Evolutionary conservation across 768 basidiomycete species (phyloP).

Genomic region (Phlebiopsis flavidoalba): DNA sequence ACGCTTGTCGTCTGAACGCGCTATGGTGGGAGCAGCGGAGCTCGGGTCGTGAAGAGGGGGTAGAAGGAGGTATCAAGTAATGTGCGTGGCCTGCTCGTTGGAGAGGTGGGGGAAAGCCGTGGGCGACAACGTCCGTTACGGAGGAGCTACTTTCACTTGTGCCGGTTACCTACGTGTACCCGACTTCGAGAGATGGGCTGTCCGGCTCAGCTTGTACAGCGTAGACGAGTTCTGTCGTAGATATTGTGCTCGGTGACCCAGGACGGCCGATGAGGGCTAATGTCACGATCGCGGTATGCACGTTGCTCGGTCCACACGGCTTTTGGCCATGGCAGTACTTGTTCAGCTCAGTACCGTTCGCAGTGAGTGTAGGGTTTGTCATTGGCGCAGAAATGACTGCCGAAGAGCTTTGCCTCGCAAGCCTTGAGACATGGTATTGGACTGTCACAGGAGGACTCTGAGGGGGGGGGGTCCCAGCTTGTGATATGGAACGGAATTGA

Average conservation of each 20-base stretch:
- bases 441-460: constrained; percentile 25
- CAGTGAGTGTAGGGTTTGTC: constrained; percentile 75
- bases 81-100: constrained; percentile 17
- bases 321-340: constrained; percentile 47
- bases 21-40: constrained; percentile 28
- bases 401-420: constrained; percentile 15
- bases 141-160: constrained; percentile 55
- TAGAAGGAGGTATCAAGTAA: constrained; percentile 10
- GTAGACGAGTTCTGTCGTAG: constrained; percentile 57
- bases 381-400: constrained; percentile 70
- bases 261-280: constrained; percentile 32
- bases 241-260: constrained; percentile 43
- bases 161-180: constrained; percentile 39
- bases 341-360: constrained; percentile 69
- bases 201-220: constrained; percentile 48
- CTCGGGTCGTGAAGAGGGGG: constrained; percentile 24
- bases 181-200: constrained; percentile 31
- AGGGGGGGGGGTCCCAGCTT: constrained; percentile 21
- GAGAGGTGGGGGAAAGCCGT: constrained; percentile 29
- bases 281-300: constrained; percentile 34
- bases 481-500: constrained; percentile 29
- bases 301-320: constrained; percentile 52
- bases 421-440: constrained; percentile 21
- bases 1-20: constrained; percentile 52
- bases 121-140: constrained; percentile 50